Conservation (phyloP, 2,329 filamentous ascomycete genomes). For the Trichoderma sp. region DNA sequence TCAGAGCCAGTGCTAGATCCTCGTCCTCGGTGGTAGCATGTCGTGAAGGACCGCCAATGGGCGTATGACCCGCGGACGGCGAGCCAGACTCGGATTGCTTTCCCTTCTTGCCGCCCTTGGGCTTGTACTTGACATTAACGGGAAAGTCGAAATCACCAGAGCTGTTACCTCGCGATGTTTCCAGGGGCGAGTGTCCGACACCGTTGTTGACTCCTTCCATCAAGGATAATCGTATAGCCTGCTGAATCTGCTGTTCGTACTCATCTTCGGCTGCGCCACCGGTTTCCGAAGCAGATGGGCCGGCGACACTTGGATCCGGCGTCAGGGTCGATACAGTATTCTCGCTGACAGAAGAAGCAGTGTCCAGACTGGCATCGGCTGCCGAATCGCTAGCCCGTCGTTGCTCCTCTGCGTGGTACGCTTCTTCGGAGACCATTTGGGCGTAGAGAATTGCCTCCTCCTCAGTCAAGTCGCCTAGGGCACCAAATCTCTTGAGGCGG, state of each 20-base stretch:
- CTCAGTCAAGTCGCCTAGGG: constrained; percentile 61
- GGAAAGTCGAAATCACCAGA: constrained; percentile 51
- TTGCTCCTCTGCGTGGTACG: constrained; percentile 55
- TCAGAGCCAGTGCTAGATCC: constrained; percentile 58
- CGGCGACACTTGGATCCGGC: constrained; percentile 51
- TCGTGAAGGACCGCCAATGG: constrained; percentile 31
- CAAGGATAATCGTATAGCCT: constrained; percentile 59
- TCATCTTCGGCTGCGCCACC: constrained; percentile 37
- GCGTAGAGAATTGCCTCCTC: constrained; percentile 64
- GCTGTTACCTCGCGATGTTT: constrained; percentile 35
- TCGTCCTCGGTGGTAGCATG: constrained; percentile 41
- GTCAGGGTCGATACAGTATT: constrained; percentile 49
- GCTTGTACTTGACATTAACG: constrained; percentile 50
- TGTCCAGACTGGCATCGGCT: constrained; percentile 45
- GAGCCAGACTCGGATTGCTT: constrained; percentile 36
- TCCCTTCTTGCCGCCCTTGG: constrained; percentile 39
- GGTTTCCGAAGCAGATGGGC: constrained; percentile 29
- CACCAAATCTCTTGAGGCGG: constrained; percentile 74
- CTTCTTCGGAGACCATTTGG: constrained; percentile 63
- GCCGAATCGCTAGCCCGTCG: constrained; percentile 52
- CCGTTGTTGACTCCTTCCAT: constrained; percentile 53
- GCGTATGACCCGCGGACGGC: constrained; percentile 37
- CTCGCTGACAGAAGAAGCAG: constrained; percentile 41
- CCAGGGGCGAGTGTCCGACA: constrained; percentile 40
- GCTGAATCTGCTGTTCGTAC: constrained; percentile 60